Base-by-base conservation (phyloP, 345 rosid genomes). In the Rhizophora mangle region DNA sequence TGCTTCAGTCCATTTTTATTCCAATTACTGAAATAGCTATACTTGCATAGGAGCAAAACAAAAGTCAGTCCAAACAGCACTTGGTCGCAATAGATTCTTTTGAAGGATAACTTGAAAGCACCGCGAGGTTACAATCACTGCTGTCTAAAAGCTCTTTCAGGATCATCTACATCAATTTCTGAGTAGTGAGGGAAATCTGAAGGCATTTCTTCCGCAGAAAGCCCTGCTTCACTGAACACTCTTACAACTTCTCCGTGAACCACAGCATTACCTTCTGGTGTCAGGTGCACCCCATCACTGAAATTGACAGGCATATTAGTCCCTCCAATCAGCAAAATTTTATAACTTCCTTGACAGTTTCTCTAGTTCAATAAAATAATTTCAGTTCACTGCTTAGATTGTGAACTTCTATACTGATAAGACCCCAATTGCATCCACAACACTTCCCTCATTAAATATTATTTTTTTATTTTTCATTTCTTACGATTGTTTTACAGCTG, bases 261-360 rank as follows among this genome's bases (percentile, higher is more conserved):
- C 63, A 89, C 85, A 34, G 80, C 86, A 80, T 88, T 94, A 72
- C 96, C 97, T 74, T 87, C 82, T 24, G 85, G 81, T 4, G 93
- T 91, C 78, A 88, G 82, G 83, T 94, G 98, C 70, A 91, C 72
- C 18, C 96, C 98, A 67, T 91, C 98, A 10, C 97, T 94, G 94
- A 62, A 60, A 68, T 46, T 24, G 16, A 62, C 74, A 76, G 65
- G 20, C 74, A 31, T 36, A n/a, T 43, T 22, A 57, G 51, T 32
- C 21, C 10, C 67, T 34, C 30, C 64, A 72, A 31, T 8, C 30
- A 2, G 51, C 52, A 39, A 67, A 30, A 46, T 27, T 5, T 15
- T 53, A 27, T 16, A 26, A 49, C 8, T 21, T 32, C 22, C 21
- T 6, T 3, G 30, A 3, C 24, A 36, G 39, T 30, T 36, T 62